Percentiles rank a stretch among this genome's conserved stretches.
phyloP scores from a whole-genome alignment of 1,284 basidiomycete genomes.

The Psilocybe mexicana region DNA sequence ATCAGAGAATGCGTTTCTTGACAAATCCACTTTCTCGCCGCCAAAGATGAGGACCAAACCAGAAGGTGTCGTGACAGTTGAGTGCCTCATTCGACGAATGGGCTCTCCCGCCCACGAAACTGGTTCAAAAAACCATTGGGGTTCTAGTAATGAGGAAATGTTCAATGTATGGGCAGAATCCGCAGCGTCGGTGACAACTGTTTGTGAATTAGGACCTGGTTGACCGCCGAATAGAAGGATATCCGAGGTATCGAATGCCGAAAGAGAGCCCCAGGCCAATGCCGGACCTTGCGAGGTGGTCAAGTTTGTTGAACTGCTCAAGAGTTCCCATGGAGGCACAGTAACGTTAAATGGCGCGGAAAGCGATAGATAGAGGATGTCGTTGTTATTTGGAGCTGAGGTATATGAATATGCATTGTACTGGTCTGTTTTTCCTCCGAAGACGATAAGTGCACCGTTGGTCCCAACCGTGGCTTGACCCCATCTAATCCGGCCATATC shows the following conservation, averaged over 20 bases:
- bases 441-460: constrained; percentile 64
- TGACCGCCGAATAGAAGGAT: constrained; percentile 77
- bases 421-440: constrained; percentile 78
- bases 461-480: constrained; percentile 71
- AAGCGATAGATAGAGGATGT: constrained; percentile 70
- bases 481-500: constrained; percentile 58
- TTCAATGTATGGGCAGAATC: constrained; percentile 69
- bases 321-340: constrained; percentile 66
- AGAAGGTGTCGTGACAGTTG: constrained; percentile 49
- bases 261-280: constrained; percentile 81
- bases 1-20: constrained; percentile 58
- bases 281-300: constrained; percentile 54
- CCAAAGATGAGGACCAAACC: constrained; percentile 68
- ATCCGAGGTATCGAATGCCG: constrained; percentile 55
- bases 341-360: constrained; percentile 55
- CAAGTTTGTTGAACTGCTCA: constrained; percentile 47
- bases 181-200: constrained; percentile 48
- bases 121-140: constrained; percentile 50
- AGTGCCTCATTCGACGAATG: constrained; percentile 71
- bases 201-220: constrained; percentile 57
- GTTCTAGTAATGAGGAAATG: constrained; percentile 36
- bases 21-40: constrained; percentile 79
- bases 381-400: constrained; percentile 70
- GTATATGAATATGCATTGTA: constrained; percentile 70
- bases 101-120: constrained; percentile 68